These are phyloP conservation scores for Talaromyces ruber DNA, from an alignment of 495 filamentous ascomycete species.

Conservation along the genomic window DNA sequence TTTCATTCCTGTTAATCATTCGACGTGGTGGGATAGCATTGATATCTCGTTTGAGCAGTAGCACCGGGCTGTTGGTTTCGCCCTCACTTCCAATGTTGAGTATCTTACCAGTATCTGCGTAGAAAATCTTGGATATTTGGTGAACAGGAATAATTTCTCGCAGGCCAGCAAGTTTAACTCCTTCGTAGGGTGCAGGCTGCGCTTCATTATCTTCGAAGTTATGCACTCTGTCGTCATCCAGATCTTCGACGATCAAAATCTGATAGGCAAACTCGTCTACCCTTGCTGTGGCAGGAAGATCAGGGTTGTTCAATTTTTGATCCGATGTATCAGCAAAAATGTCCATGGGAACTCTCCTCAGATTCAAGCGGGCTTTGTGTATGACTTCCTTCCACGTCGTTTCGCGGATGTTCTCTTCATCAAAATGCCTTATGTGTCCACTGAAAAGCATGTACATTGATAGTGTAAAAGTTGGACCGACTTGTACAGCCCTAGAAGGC, in stretches of 20 bases:
- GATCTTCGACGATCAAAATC: constrained; percentile 80
- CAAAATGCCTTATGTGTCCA: constrained; percentile 60
- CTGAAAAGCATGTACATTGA: constrained; percentile 97
- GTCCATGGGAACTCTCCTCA: constrained; percentile 51
- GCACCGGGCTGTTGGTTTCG: constrained; percentile 74
- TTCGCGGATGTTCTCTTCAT: constrained; percentile 57
- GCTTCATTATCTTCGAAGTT: constrained; percentile 59
- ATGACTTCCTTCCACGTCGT: constrained; percentile 97
- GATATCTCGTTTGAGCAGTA: constrained; percentile 78
- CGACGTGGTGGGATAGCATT: constrained; percentile 63
- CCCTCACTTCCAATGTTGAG: constrained; percentile 77
- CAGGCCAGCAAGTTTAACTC: constrained; percentile 65
- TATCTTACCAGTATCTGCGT: constrained; percentile 90
- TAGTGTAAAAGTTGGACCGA: constrained; percentile 80
- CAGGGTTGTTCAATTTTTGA: constrained; percentile 8
- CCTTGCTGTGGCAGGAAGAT: constrained; percentile 41
- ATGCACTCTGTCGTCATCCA: constrained; percentile 87
- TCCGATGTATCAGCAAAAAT: constrained; percentile 18
- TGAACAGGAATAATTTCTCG: constrained; percentile 79
- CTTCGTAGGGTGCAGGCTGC: constrained; percentile 59
- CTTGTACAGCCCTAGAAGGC: constrained; percentile 59
- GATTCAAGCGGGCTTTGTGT: constrained; percentile 81
- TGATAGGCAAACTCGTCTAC: constrained; percentile 79
- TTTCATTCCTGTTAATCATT: constrained; percentile 48
- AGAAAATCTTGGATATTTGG: constrained; percentile 93